A percentile compares a stretch with the other conserved stretches of the same genome.
These are phyloP conservation scores for Lipomyces yamanashiensis DNA, from an alignment of 805 yeast genomes.

Conservation along the genomic window DNA sequence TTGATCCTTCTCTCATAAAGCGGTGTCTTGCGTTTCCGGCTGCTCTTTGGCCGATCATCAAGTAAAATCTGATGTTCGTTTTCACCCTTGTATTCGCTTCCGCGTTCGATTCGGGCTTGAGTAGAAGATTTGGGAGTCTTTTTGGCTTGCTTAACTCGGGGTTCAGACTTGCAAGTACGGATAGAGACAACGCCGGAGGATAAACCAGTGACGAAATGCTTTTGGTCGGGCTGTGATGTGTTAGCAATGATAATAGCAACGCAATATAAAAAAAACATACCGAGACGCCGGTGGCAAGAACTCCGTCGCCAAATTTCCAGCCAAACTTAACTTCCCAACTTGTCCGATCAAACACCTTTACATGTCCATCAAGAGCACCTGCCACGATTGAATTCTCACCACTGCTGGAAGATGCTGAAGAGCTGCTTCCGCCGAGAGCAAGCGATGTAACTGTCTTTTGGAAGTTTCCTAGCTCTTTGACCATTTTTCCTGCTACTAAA, in stretches of 20 bases:
- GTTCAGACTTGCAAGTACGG: conserved; percentile 79
- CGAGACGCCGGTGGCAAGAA: conserved; percentile 71
- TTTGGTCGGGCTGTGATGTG: conserved; percentile 73
- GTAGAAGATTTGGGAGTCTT: conserved; percentile 51
- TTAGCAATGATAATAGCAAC: background rate
- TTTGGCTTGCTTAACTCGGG: conserved; percentile 58
- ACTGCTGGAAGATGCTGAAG: conserved; percentile 5
- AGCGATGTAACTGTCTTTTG: conserved; percentile 72
- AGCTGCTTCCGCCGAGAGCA: conserved; percentile 25
- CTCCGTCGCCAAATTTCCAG: conserved; percentile 96
- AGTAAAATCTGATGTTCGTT: conserved; percentile 64
- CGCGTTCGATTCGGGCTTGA: conserved; percentile 83
- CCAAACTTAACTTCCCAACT: conserved; percentile 89
- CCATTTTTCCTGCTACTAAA: conserved; percentile 71
- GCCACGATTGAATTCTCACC: conserved; percentile 77
- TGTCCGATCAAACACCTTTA: conserved; percentile 82
- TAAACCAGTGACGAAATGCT: conserved; percentile 91
- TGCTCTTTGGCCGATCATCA: conserved; percentile 54
- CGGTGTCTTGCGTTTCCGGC: conserved; percentile 54
- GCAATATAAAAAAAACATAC: conserved; percentile 5
- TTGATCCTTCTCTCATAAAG: conserved; percentile 83
- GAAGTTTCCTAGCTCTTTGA: conserved; percentile 79
- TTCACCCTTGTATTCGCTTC: conserved; percentile 89
- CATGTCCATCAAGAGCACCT: conserved; percentile 96
- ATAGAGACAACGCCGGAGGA: conserved; percentile 87